Evolutionary conservation across 83 land plant species (phyloP).

Genomic region (Thuja plicata): DNA sequence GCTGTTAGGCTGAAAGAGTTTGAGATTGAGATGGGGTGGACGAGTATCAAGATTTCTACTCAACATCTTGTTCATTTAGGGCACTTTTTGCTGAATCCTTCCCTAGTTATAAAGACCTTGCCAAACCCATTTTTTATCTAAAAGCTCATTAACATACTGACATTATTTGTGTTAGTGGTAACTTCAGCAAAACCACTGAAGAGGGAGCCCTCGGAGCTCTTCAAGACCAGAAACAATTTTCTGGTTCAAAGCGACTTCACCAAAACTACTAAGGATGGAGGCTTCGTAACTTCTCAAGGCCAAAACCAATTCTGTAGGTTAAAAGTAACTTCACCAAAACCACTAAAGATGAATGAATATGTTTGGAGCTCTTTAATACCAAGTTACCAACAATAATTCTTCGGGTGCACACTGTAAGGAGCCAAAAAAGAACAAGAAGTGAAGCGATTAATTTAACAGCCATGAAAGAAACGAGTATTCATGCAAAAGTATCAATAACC

Average conservation of each 20-base stretch:
- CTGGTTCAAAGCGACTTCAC: neutral
- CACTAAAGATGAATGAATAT: neutral
- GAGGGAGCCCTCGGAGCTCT: neutral
- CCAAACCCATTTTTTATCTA: conserved; percentile 10
- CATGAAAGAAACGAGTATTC: neutral
- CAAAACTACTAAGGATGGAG: neutral
- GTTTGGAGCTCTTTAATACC: neutral
- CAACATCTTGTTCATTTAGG: conserved; percentile 11
- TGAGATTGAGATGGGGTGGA: conserved; percentile 1
- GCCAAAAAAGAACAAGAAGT: neutral
- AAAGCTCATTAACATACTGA: neutral
- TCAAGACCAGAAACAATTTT: neutral
- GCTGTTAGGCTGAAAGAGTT: conserved; percentile 2
- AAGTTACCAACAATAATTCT: neutral
- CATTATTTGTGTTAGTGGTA: neutral
- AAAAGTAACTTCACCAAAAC: neutral
- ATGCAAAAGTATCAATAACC: neutral
- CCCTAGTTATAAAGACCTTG: conserved; percentile 1
- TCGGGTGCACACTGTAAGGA: neutral
- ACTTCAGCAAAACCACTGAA: neutral
- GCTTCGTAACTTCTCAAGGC: neutral
- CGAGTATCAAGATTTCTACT: conserved; percentile 6
- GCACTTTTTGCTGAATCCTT: neutral
- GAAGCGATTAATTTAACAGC: neutral
- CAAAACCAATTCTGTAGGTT: neutral